These are phyloP conservation scores for Botrytis cinerea DNA, from an alignment of 2,329 filamentous ascomycete genomes.

Conservation along the genomic window DNA sequence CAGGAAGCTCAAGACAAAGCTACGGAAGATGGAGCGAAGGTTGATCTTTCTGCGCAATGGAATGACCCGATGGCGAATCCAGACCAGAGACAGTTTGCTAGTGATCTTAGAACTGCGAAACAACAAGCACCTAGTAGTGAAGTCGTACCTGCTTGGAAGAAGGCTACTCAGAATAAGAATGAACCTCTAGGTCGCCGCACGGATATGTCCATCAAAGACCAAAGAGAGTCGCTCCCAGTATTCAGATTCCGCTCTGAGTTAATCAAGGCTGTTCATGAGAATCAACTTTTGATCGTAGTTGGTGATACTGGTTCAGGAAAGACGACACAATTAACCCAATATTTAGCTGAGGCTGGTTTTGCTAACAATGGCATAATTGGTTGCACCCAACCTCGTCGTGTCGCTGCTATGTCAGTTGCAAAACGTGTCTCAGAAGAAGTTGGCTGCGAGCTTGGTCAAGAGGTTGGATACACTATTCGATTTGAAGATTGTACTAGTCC, in stretches of 20 bases:
- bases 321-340: constrained; percentile 95
- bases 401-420: constrained; percentile 95
- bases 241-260: constrained; percentile 86
- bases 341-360: constrained; percentile 89
- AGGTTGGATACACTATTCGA: constrained; percentile 96
- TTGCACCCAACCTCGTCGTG: constrained; percentile 94
- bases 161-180: constrained; percentile 75
- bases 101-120: constrained; percentile 73
- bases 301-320: constrained; percentile 97
- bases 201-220: constrained; percentile 89
- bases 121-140: constrained; percentile 59
- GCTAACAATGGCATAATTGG: constrained; percentile 86
- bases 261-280: constrained; percentile 80
- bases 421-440: constrained; percentile 97
- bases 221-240: constrained; percentile 85
- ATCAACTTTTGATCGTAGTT: constrained; percentile 93
- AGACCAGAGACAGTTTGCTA: constrained; percentile 84
- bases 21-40: constrained; percentile 72
- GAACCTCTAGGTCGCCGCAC: constrained; percentile 84
- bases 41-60: constrained; percentile 89
- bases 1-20: constrained; percentile 80
- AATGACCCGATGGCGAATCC: constrained; percentile 92
- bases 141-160: constrained; percentile 89
- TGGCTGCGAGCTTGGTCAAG: constrained; percentile 83
- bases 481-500: constrained; percentile 93